Evolutionary conservation across 805 yeast species (phyloP).

Genomic region (Yueomyces sinensis): DNA sequence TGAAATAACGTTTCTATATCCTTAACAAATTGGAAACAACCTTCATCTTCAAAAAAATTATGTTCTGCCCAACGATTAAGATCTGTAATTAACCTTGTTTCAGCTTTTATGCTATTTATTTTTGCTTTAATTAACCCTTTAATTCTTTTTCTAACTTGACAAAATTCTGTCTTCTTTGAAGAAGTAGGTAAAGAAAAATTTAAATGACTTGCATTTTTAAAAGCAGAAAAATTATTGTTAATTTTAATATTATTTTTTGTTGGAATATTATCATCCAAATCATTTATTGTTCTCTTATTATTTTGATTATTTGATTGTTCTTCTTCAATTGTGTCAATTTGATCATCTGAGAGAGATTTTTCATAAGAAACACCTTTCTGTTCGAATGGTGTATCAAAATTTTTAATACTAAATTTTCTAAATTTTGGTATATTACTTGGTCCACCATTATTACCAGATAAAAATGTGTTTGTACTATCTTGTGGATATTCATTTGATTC

Average conservation of each 20-base stretch:
- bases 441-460: neutral
- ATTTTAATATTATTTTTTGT: no score
- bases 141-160: neutral
- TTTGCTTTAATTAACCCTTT: neutral
- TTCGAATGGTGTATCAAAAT: neutral
- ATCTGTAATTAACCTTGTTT: neutral
- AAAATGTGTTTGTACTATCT: neutral
- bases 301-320: no score
- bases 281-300: no score
- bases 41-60: neutral
- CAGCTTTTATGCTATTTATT: neutral
- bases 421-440: neutral
- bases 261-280: no score
- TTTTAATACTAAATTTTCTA: neutral
- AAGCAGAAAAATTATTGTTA: no score
- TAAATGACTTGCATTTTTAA: neutral
- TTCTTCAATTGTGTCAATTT: no score
- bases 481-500: no score
- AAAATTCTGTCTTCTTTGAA: neutral
- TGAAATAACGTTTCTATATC: neutral
- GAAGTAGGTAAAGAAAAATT: neutral
- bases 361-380: no score
- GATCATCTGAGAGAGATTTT: no score
- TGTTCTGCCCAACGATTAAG: neutral
- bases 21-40: neutral